These are phyloP conservation scores for Bruguiera gymnorhiza DNA, from an alignment of 345 rosid genomes.

Conservation along the genomic window DNA sequence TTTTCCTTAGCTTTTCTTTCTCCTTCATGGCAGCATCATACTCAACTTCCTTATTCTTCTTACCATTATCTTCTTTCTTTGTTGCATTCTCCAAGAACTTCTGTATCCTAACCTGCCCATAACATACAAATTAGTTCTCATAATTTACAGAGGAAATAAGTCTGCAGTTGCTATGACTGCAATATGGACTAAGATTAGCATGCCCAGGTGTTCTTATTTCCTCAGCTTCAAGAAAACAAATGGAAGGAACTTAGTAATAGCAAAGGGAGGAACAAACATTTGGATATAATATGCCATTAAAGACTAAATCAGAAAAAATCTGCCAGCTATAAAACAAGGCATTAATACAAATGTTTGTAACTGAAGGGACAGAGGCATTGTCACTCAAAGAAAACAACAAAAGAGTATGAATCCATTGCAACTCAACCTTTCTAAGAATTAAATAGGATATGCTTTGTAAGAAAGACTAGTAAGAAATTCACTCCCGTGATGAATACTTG, in stretches of 20 bases:
- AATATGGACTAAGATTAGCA: conserved; percentile 13
- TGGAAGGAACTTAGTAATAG: not conserved
- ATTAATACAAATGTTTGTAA: not conserved
- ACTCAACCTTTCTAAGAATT: not conserved
- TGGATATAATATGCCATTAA: not conserved
- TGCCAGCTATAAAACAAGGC: not conserved
- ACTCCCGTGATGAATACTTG: not conserved
- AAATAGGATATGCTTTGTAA: not conserved
- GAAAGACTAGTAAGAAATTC: not conserved
- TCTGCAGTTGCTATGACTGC: not conserved
- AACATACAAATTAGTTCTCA: conserved; percentile 9
- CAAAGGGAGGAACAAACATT: not conserved
- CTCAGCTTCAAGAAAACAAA: conserved; percentile 5
- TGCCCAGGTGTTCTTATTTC: not conserved
- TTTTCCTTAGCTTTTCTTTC: conserved; percentile 67
- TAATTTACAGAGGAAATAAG: not conserved
- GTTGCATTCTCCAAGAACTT: conserved; percentile 78
- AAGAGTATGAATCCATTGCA: not conserved
- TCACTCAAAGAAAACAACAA: not conserved
- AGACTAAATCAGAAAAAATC: not conserved
- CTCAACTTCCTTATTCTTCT: conserved; percentile 41
- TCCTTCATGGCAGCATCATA: conserved; percentile 39
- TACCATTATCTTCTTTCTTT: conserved; percentile 42
- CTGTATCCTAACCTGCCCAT: conserved; percentile 64
- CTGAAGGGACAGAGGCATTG: not conserved